These are phyloP conservation scores for Colletotrichum echinochloae DNA, from an alignment of 2,329 filamentous ascomycete genomes.

Conservation along the genomic window DNA sequence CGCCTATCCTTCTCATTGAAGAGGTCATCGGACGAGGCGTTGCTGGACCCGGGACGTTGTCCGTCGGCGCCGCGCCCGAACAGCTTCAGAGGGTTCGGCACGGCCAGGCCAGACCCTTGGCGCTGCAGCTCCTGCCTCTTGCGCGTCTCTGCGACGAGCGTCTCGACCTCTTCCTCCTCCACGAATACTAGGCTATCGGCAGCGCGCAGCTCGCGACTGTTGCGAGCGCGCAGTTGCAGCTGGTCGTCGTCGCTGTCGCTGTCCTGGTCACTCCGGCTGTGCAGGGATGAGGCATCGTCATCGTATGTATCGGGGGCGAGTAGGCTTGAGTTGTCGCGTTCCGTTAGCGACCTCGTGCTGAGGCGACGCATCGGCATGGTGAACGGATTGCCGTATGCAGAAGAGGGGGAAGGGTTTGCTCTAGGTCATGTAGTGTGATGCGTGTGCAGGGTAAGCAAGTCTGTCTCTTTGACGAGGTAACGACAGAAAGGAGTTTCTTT, in stretches of 20 bases:
- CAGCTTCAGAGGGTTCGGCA: constrained; percentile 63
- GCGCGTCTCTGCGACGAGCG: constrained; percentile 66
- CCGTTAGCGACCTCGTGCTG: constrained; percentile 23
- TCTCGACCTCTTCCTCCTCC: constrained; percentile 79
- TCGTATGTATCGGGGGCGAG: constrained; percentile 75
- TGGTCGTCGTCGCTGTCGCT: constrained; percentile 83
- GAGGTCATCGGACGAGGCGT: constrained; percentile 62
- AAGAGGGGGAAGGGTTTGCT: not conserved
- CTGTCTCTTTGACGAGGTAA: not conserved
- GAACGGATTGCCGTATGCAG: constrained; percentile 1
- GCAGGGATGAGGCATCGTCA: constrained; percentile 75
- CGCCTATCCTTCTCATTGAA: constrained; percentile 65
- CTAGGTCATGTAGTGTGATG: constrained; percentile 26
- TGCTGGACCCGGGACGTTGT: constrained; percentile 46
- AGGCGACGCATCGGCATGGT: constrained; percentile 38
- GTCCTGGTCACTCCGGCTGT: constrained; percentile 77
- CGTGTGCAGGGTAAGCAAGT: constrained; percentile 14
- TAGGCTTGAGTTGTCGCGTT: constrained; percentile 58
- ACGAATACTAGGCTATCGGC: constrained; percentile 78
- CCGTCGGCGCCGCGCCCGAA: constrained; percentile 53
- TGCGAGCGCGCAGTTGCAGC: constrained; percentile 72
- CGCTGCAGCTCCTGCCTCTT: constrained; percentile 62
- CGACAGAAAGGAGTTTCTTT: constrained; percentile 22
- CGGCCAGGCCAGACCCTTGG: constrained; percentile 60
- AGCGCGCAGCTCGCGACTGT: constrained; percentile 75